Conservation (phyloP, 345 rosid genomes). For the Toxicodendron radicans region DNA sequence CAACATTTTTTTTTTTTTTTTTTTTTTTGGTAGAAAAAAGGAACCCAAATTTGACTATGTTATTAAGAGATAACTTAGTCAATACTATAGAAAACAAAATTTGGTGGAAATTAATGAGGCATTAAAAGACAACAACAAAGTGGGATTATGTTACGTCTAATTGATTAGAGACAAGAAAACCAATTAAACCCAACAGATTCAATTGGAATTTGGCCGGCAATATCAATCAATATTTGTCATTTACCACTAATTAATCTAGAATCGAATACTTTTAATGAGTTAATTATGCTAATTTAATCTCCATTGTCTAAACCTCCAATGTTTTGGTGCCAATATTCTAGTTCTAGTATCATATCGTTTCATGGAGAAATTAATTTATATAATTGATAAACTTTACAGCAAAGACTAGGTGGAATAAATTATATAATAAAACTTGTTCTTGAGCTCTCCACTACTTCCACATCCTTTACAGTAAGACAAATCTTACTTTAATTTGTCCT, state of each 20-base stretch:
- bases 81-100: slow-evolving; percentile 4
- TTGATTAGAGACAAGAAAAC: slow-evolving; percentile 29
- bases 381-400: no score
- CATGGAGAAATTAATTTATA: background rate
- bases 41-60: background rate
- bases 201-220: slow-evolving; percentile 30
- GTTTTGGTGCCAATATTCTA: slow-evolving; percentile 3
- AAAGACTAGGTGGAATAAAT: no score
- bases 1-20: background rate
- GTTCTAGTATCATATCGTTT: background rate
- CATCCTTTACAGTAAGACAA: no score
- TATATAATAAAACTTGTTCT: no score
- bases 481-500: no score
- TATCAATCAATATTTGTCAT: slow-evolving; percentile 16
- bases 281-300: background rate
- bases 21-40: background rate
- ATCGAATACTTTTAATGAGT: background rate
- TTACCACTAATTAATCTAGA: background rate
- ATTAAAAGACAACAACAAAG: slow-evolving; percentile 17
- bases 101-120: slow-evolving; percentile 3
- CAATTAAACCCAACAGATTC: slow-evolving; percentile 17
- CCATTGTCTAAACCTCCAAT: slow-evolving; percentile 5
- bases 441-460: no score
- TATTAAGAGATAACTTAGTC: background rate
- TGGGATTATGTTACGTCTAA: background rate